A percentile compares a stretch with the other conserved stretches of the same genome.
phyloP scores from a whole-genome alignment of 2,329 filamentous ascomycete genomes.

The Venturia carpophila region DNA sequence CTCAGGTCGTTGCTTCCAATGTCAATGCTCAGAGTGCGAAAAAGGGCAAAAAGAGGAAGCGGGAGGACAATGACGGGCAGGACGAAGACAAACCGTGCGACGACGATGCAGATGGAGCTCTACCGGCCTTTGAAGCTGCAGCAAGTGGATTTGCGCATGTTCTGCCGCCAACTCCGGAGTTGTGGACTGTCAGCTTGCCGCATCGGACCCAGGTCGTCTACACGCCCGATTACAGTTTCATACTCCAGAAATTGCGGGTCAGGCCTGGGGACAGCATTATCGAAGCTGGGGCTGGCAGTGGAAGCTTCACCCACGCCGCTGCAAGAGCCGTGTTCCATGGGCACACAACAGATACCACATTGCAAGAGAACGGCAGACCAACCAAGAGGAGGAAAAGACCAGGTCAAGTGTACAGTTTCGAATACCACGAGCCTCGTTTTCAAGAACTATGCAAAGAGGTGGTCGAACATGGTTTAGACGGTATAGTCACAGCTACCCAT shows the following conservation, averaged over 20 bases:
- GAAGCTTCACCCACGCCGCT: slow-evolving; percentile 75
- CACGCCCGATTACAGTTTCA: slow-evolving; percentile 78
- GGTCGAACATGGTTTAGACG: slow-evolving; percentile 55
- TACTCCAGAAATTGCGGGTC: slow-evolving; percentile 67
- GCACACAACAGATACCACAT: slow-evolving; percentile 40
- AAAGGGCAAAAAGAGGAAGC: slow-evolving; percentile 40
- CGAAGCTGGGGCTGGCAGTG: slow-evolving; percentile 74
- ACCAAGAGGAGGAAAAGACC: slow-evolving; percentile 33
- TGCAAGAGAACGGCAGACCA: slow-evolving; percentile 19
- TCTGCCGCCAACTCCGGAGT: slow-evolving; percentile 69
- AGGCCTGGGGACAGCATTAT: slow-evolving; percentile 66
- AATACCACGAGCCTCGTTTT: slow-evolving; percentile 68
- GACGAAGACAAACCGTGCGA: slow-evolving; percentile 25
- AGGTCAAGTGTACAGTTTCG: slow-evolving; percentile 74
- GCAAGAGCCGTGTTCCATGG: slow-evolving; percentile 69
- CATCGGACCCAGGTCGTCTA: slow-evolving; percentile 83
- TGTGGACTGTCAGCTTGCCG: slow-evolving; percentile 72
- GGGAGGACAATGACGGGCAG: slow-evolving; percentile 33
- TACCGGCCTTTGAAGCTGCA: slow-evolving; percentile 17
- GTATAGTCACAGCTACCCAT: slow-evolving; percentile 64
- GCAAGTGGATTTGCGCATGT: slow-evolving; percentile 64
- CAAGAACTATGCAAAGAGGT: slow-evolving; percentile 63
- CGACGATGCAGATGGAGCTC: slow-evolving; percentile 28
- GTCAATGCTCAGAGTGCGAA: slow-evolving; percentile 74
- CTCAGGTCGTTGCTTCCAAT: slow-evolving; percentile 79